Evolutionary conservation across 1,139 yeast genomes (phyloP), one percentile per base, ranked within the genome.

Genomic region (Hansenula lynferdii): DNA sequence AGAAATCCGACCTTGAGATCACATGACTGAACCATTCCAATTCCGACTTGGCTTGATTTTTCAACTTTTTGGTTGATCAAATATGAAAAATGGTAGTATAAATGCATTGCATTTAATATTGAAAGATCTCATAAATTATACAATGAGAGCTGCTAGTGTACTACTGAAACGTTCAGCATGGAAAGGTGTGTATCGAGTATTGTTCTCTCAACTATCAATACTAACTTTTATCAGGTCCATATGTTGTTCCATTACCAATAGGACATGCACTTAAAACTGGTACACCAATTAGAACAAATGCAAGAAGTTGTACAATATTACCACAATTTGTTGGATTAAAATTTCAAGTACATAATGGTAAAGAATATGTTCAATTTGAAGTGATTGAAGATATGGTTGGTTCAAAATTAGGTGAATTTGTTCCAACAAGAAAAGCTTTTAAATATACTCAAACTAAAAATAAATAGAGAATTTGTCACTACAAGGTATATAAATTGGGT

Each of bases 361-460:
- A 84, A 61, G 95, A 89, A 50, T 92, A 90, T 58, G 95, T 89
- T 36, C 90, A 89, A 40, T 75, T 92, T 36, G 90, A 83, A 51
- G 76, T 92, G 25, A 78, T 85, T 10, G 97, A 92, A 56, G 95
- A 92, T 53, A 92, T 92, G 98, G 97, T 92, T 48, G 98, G 98
- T n/a, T 77, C 81, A 48, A 92, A 92, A 61, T 69, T 92, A 42
- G 98, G 98, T 3, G 97, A 92, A 61, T 92, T 86, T 66, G 96
- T 95, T 4, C 85, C 92, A 41, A 92, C 98, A 3, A 52, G 56
- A 51, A 85, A 86, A 74, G 78, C 85, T 61, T 87, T 85, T 65
- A 77, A 76, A 49, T 89, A 85, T 65, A 85, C 89, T 52, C 86
- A 78, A 66, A 75, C 67, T 8, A 61, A 62, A 51, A 61, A 60